These are phyloP conservation scores for Salvia miltiorrhiza DNA, from an alignment of 257 asterid species.

Conservation along the genomic window DNA sequence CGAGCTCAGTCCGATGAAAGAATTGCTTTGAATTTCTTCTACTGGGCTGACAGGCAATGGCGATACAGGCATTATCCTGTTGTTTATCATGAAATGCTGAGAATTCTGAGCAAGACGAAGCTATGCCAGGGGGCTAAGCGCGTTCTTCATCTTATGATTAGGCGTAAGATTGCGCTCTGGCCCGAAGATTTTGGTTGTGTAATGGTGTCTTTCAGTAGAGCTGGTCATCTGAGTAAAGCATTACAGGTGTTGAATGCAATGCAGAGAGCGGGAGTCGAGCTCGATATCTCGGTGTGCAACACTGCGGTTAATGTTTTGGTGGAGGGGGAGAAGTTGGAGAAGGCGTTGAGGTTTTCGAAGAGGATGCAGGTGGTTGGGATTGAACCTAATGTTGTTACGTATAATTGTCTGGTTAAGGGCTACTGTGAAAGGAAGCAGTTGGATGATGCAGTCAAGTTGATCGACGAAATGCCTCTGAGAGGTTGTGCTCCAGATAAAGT, in stretches of 20 bases:
- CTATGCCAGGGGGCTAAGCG: slow-evolving; percentile 94
- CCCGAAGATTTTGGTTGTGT: slow-evolving; percentile 80
- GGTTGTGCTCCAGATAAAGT: slow-evolving; percentile 82
- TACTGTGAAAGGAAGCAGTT: slow-evolving; percentile 59
- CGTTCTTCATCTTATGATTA: slow-evolving; percentile 61
- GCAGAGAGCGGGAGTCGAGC: slow-evolving; percentile 79
- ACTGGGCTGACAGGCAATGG: slow-evolving; percentile 97
- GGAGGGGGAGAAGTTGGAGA: slow-evolving; percentile 67
- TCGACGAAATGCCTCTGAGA: slow-evolving; percentile 62
- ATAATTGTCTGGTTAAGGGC: slow-evolving; percentile 85
- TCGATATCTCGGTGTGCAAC: slow-evolving; percentile 64
- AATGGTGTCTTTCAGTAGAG: slow-evolving; percentile 92
- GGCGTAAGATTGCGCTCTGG: slow-evolving; percentile 55
- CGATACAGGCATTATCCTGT: slow-evolving; percentile 68
- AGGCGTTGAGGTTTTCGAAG: slow-evolving; percentile 70
- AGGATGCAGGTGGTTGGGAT: slow-evolving; percentile 79
- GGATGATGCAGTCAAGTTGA: slow-evolving; percentile 61
- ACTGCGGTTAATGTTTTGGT: slow-evolving; percentile 78
- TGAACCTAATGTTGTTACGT: slow-evolving; percentile 60
- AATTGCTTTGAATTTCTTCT: slow-evolving; percentile 70
- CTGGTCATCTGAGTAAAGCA: slow-evolving; percentile 81
- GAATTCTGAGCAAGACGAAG: slow-evolving; percentile 73
- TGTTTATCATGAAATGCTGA: slow-evolving; percentile 76
- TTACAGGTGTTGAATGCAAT: slow-evolving; percentile 67
- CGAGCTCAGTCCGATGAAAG: slow-evolving; percentile 76